These are phyloP conservation scores for Wallacemonas sp. DNA, from an alignment of 208 protist genomes.

Conservation along the genomic window DNA sequence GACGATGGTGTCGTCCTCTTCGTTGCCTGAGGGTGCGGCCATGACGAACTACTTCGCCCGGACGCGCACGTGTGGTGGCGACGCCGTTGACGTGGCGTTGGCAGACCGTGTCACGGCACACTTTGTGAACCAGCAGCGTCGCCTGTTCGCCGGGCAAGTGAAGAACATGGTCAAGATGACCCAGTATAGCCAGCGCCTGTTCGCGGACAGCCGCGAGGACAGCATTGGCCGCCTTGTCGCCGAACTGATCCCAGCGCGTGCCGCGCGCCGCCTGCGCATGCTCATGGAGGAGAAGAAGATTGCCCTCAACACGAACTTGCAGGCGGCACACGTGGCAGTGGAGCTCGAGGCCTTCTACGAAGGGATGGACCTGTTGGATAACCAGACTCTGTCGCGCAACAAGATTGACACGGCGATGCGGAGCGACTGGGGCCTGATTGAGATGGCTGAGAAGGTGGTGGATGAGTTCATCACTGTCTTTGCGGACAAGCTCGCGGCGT, in stretches of 20 bases:
- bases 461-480: conserved; percentile 40
- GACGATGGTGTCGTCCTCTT: conserved; percentile 13
- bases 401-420: conserved; percentile 68
- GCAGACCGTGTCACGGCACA: conserved; percentile 68
- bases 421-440: conserved; percentile 61
- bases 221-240: conserved; percentile 15
- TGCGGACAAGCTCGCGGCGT: conserved; percentile 5
- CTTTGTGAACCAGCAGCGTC: conserved; percentile 70
- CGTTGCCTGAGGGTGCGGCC: conserved; percentile 1
- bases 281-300: conserved; percentile 81
- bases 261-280: conserved; percentile 64
- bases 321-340: conserved; percentile 55
- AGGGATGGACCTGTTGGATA: conserved; percentile 85
- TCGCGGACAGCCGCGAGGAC: conserved; percentile 6
- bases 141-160: conserved; percentile 41
- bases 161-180: conserved; percentile 20
- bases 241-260: conserved; percentile 65
- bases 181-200: conserved; percentile 3
- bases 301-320: conserved; percentile 61
- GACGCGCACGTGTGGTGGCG: conserved; percentile 40
- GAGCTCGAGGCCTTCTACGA: conserved; percentile 90
- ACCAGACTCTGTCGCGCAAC: conserved; percentile 54
- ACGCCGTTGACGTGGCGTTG: conserved; percentile 61
- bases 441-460: conserved; percentile 54
- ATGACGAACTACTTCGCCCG: conserved; percentile 17